These are phyloP conservation scores for Penicillium sp. DNA, from an alignment of 2,329 filamentous ascomycete genomes.

Conservation along the genomic window DNA sequence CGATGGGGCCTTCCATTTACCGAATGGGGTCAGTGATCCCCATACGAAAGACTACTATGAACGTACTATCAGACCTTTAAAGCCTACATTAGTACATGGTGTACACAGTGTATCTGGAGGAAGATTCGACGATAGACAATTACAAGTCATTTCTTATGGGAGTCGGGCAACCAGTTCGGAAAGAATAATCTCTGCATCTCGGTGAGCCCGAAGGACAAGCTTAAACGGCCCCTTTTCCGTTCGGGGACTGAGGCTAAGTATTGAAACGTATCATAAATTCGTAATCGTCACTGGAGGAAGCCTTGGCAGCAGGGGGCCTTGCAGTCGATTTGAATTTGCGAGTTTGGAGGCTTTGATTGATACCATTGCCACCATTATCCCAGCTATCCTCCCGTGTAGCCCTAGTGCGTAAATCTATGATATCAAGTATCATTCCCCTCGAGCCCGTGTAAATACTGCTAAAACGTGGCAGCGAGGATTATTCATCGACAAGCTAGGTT, in stretches of 20 bases:
- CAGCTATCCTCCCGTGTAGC: background rate
- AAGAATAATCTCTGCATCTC: background rate
- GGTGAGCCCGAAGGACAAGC: background rate
- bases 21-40: background rate
- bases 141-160: no score
- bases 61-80: no score
- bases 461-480: background rate
- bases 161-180: background rate
- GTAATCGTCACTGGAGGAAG: background rate
- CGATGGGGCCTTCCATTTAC: background rate
- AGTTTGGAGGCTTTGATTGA: background rate
- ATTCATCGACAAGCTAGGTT: background rate
- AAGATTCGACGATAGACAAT: background rate
- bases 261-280: background rate
- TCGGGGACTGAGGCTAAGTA: slow-evolving; percentile 1
- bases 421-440: background rate
- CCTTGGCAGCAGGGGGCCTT: slow-evolving; percentile 4
- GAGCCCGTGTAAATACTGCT: background rate
- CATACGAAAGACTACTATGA: background rate
- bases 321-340: background rate
- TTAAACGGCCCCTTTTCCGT: background rate
- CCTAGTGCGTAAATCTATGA: background rate
- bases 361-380: no score
- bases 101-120: no score
- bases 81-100: no score